Evolutionary conservation across 495 filamentous ascomycete species (phyloP).

Genomic region (Aspergillus saccharolyticus): DNA sequence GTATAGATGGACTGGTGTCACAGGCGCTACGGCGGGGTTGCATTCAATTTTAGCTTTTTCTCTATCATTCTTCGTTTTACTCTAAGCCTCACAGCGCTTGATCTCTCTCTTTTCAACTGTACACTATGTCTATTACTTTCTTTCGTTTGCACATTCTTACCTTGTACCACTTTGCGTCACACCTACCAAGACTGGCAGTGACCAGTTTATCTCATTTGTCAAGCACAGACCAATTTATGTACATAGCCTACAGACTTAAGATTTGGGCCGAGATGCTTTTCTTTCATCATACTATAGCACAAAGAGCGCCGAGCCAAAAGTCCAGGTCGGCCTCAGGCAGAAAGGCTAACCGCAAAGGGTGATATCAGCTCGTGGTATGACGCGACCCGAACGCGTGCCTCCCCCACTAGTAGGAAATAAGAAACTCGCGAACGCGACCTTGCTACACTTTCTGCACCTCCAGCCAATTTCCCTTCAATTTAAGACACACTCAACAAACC

Average conservation of each 20-base stretch:
- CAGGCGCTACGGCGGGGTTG: conserved; percentile 25
- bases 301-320: too few species aligned
- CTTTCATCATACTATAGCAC: too few species aligned
- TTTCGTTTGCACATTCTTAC: conserved; percentile 1
- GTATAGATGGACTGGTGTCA: conserved; percentile 37
- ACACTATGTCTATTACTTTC: conserved; percentile 6
- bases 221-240: not conserved
- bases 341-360: conserved; percentile 27
- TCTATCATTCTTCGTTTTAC: not conserved
- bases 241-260: too few species aligned
- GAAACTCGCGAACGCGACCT: conserved; percentile 33
- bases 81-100: not conserved
- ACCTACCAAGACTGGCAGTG: conserved; percentile 9
- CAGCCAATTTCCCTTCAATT: conserved; percentile 8
- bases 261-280: too few species aligned
- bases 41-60: conserved; percentile 10
- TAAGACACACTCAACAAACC: conserved; percentile 3
- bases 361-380: conserved; percentile 37
- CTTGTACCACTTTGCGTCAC: conserved; percentile 3
- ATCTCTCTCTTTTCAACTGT: conserved; percentile 8
- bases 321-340: conserved; percentile 24
- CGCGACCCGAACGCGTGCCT: conserved; percentile 27
- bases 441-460: conserved; percentile 20
- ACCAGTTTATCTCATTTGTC: conserved; percentile 9
- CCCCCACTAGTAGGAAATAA: conserved; percentile 24